A percentile compares a stretch with the other conserved stretches of the same genome.
Evolutionary conservation across 306 rosid genomes (phyloP).

Genomic region (Rosa lucieae): DNA sequence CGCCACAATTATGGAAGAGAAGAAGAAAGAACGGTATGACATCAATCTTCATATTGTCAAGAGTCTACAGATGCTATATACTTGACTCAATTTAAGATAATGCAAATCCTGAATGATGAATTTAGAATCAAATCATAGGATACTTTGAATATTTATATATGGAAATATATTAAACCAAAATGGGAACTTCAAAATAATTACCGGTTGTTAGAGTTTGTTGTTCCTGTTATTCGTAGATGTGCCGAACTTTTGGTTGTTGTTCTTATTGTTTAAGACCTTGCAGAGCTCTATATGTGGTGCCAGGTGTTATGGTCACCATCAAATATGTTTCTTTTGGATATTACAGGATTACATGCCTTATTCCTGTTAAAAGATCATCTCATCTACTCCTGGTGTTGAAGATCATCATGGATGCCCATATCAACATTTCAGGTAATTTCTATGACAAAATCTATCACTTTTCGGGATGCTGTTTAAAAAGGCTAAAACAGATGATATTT

Average conservation of each 20-base stretch:
- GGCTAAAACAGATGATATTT: not conserved
- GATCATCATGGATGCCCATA: slow-evolving; percentile 99
- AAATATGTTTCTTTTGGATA: slow-evolving; percentile 3
- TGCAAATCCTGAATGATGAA: no score
- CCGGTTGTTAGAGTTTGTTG: slow-evolving; percentile 10
- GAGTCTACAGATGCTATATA: not conserved
- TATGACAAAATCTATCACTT: slow-evolving; percentile 8
- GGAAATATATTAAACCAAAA: not conserved
- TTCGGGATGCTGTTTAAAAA: not conserved
- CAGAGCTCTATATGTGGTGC: not conserved
- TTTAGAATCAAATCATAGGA: not conserved
- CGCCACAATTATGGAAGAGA: slow-evolving; percentile 90
- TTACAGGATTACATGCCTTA: slow-evolving; percentile 85
- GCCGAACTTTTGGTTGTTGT: not conserved
- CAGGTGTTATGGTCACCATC: slow-evolving; percentile 14
- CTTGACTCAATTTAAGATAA: no score
- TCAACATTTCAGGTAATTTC: slow-evolving; percentile 79
- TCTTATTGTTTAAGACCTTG: not conserved
- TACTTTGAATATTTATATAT: not conserved
- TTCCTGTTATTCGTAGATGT: slow-evolving; percentile 7
- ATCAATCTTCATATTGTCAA: slow-evolving; percentile 11
- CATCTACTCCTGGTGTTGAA: slow-evolving; percentile 79
- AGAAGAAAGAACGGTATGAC: slow-evolving; percentile 86
- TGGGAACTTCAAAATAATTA: not conserved
- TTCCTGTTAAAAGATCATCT: slow-evolving; percentile 56